Evolutionary conservation across 192 early-diverging fungal genomes (phyloP).

Genomic region (Ambispora gerdemannii): DNA sequence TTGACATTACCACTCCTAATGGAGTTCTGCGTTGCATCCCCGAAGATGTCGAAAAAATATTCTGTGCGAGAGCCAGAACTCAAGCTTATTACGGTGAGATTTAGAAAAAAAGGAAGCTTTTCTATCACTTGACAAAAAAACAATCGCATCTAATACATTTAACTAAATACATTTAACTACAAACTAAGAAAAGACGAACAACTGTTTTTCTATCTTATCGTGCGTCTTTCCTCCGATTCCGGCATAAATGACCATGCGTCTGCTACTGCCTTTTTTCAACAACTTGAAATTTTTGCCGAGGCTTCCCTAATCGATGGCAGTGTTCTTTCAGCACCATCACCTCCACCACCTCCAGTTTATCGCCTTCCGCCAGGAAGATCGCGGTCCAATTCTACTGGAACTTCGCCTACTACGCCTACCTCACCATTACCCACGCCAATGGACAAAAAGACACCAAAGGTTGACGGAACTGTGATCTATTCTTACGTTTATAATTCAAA

Average conservation of each 20-base stretch:
- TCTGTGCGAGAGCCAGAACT: constrained; percentile 37
- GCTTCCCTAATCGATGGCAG: constrained; percentile 47
- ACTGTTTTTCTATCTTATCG: constrained; percentile 37
- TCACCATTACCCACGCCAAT: constrained; percentile 24
- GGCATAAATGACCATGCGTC: constrained; percentile 33
- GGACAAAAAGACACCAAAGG: constrained; percentile 33
- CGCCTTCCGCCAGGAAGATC: constrained; percentile 4
- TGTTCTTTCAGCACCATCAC: constrained; percentile 7
- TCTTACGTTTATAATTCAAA: constrained; percentile 47
- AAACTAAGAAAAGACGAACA: constrained; percentile 38
- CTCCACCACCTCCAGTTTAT: constrained; percentile 6
- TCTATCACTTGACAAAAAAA: not conserved
- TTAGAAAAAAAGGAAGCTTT: not conserved
- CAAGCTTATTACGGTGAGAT: constrained; percentile 42
- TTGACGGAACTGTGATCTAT: constrained; percentile 44
- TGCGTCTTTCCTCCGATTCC: constrained; percentile 38
- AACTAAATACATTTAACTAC: not conserved
- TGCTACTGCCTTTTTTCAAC: constrained; percentile 44
- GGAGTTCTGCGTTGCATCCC: constrained; percentile 32
- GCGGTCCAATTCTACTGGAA: constrained; percentile 25
- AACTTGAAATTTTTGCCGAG: constrained; percentile 54
- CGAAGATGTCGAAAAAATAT: constrained; percentile 37
- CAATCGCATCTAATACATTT: not conserved
- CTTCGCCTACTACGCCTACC: constrained; percentile 36
- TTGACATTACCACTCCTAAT: constrained; percentile 42